Base-by-base conservation (phyloP, 345 rosid genomes). In the Turritis glabra region DNA sequence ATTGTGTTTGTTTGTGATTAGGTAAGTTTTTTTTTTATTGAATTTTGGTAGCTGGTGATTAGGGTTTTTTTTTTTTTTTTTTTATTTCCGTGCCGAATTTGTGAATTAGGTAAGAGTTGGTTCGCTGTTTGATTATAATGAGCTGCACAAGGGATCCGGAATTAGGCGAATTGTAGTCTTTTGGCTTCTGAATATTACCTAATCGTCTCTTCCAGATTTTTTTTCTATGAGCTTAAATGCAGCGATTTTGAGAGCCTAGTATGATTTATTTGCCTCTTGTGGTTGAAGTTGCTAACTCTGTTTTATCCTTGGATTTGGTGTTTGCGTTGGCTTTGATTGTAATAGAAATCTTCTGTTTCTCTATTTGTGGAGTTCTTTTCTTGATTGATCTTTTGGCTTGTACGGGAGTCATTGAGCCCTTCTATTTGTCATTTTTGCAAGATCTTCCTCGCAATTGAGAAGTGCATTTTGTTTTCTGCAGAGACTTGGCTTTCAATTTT, bases 21-120 rank as follows among this genome's bases (percentile, higher is more conserved):
- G 86, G 87, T 83, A 67, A 61, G 67, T 51, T 55, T 47, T 40
- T 78, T 74, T 69, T 53, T 69, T 72, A 53, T 71, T 38, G 58
- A 55, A 74, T 27, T 68, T 67, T 61, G 38, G 35, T 41, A 30
- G 59, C 18, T 64, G 58, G 47, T 47, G 72, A 54, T 65, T 77
- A 71, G 72, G 72, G 38, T 65, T 77, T 52, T 35, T 51, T 11
- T 10, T 5, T 27, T 15, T 5, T 38, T 33, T 14, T 40, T 47
- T 33, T n/a, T 68, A 17, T 33, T 64, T 76, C 18, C 52, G 26
- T 77, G 76, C 59, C 58, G 46, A 76, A 69, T 71, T 70, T 71
- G 53, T 71, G 80, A 71, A 77, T 77, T 70, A 63, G 80, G 80
- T 70, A 71, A 30, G 76, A 77, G 76, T 77, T 71, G 72, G 80